These are phyloP conservation scores for Gastrodia elata DNA, from an alignment of 106 monocot genomes.

Conservation along the genomic window DNA sequence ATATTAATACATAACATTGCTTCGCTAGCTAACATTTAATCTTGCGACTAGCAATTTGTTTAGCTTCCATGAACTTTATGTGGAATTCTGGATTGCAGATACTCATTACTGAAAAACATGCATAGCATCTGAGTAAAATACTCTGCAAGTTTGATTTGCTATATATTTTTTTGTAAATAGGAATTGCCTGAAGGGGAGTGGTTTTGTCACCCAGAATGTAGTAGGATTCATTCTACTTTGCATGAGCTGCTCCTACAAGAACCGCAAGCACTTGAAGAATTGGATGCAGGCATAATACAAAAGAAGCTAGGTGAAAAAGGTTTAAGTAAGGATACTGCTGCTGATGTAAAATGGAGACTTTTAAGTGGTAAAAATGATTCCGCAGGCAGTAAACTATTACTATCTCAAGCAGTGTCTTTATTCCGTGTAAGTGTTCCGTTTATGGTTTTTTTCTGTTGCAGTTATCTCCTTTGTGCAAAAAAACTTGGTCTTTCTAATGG, in stretches of 20 bases:
- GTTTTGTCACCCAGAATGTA: slow-evolving; percentile 78
- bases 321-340: slow-evolving; percentile 13
- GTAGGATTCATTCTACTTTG: slow-evolving; percentile 48
- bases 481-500: too few species aligned
- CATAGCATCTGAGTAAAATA: neutral
- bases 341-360: slow-evolving; percentile 78
- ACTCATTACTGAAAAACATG: too few species aligned
- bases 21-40: too few species aligned
- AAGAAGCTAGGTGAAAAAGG: slow-evolving; percentile 48
- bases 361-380: slow-evolving; percentile 59
- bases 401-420: slow-evolving; percentile 64
- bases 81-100: neutral
- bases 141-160: neutral
- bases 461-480: too few species aligned
- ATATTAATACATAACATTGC: too few species aligned
- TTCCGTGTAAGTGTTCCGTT: slow-evolving; percentile 79
- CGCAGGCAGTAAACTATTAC: slow-evolving; percentile 43
- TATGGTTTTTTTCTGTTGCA: neutral
- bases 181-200: slow-evolving; percentile 81
- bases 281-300: slow-evolving; percentile 48
- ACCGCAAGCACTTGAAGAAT: slow-evolving; percentile 27
- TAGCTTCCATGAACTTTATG: too few species aligned
- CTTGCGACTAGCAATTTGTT: too few species aligned
- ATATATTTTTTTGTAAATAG: slow-evolving; percentile 21
- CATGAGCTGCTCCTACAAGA: slow-evolving; percentile 40